Conservation (phyloP, 2,329 filamentous ascomycete species). For the Talaromyces sp. region DNA sequence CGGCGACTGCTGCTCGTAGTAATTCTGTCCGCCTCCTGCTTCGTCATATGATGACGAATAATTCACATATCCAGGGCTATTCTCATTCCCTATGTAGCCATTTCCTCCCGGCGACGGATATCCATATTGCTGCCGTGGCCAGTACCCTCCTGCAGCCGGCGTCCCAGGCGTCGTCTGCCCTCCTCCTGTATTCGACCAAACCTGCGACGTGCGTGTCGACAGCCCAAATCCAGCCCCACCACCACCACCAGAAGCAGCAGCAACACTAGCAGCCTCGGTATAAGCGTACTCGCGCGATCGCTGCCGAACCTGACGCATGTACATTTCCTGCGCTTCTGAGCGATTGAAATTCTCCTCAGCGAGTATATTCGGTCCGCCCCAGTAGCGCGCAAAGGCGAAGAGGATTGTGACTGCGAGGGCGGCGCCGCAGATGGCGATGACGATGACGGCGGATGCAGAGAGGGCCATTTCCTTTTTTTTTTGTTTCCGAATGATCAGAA, state of each 20-base stretch:
- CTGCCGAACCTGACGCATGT: conserved; percentile 13
- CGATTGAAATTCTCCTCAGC: neutral
- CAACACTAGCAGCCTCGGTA: conserved; percentile 3
- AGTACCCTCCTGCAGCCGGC: neutral
- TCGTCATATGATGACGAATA: conserved; percentile 6
- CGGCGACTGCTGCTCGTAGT: conserved; percentile 8
- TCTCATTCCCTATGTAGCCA: neutral
- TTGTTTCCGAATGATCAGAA: neutral
- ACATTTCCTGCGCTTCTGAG: conserved; percentile 10
- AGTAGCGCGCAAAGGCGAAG: conserved; percentile 11
- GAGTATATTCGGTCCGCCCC: neutral
- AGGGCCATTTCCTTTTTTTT: conserved; percentile 5
- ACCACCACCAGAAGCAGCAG: neutral
- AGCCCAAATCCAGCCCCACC: neutral
- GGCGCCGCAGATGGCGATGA: conserved; percentile 11
- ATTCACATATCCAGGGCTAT: neutral
- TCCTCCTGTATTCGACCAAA: neutral
- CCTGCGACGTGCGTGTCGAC: conserved; percentile 5
- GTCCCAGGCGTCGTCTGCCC: neutral
- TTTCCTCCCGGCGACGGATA: neutral
- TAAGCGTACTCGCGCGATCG: conserved; percentile 9
- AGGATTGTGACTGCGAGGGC: conserved; percentile 7
- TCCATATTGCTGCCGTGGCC: neutral
- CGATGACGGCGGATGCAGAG: conserved; percentile 11
- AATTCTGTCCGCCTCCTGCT: neutral